Base-by-base conservation (phyloP, 2,329 filamentous ascomycete genomes). In the Ceratocystis harringtonii region DNA sequence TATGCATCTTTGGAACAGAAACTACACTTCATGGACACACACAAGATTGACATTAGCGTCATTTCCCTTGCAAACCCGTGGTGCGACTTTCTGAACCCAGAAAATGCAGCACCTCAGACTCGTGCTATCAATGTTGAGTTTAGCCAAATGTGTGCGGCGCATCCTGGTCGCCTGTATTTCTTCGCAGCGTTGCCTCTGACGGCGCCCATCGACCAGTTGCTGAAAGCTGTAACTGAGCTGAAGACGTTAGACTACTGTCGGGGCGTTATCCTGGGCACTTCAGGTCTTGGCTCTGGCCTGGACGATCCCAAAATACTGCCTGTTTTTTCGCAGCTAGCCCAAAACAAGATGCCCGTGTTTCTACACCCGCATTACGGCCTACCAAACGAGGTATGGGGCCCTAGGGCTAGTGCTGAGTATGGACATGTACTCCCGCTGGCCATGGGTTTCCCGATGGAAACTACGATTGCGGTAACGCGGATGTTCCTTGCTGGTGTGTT, bases 311-410 rank as follows among this genome's bases (percentile, higher is more conserved):
- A 76, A 0, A 76, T 96, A 30, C 80, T 92, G 44, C 84, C 87
- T 0, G 80, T 96, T 10, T 89, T 90, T 75, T 74, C 79, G 10
- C 85, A 86, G 0, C 75, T 96, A 1, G 83, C 89, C 52, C 80
- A 81, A 50, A 81, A 82, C 0, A 74, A 78, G 6, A 78, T 90
- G 43, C 78, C 88, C 28, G 78, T 95, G 61, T 96, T 96, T 76
- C 75, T 96, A 63, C 92, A 96, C 74, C 92, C 92, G 32, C 92
- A 96, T 75, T 96, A 96, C 73, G 92, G 92, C 1, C 81, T 96
- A 1, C 91, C 90, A 0, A 82, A 83, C 67, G 82, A 84, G 7
- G 89, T 95, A 2, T 96, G 89, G 76, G 92, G 92, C 0, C 83
- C 88, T 0, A 79, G 87, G 6, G 83, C 82, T 0, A 77, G 74